Evolutionary conservation across 305 asterid species (phyloP).

Genomic region (Fraxinus xanthoxyloides): DNA sequence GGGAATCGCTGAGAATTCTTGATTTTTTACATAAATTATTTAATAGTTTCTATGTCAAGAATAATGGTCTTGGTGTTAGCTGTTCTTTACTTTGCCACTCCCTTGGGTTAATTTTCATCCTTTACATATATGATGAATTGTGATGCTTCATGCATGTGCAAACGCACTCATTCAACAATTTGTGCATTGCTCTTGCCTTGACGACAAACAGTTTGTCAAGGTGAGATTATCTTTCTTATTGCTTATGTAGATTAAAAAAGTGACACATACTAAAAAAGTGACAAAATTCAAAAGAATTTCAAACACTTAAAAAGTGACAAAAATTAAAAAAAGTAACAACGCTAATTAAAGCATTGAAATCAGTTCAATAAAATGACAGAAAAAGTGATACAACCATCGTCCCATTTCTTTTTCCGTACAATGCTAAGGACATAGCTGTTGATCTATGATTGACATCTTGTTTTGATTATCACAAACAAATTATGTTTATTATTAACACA

Average conservation of each 20-base stretch:
- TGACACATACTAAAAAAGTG: no score
- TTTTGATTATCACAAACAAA: no score
- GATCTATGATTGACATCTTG: no score
- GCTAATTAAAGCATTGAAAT: no score
- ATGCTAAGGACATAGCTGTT: not conserved
- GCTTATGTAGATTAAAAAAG: no score
- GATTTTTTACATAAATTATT: not conserved
- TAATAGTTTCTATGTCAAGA: not conserved
- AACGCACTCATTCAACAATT: slow-evolving; percentile 51
- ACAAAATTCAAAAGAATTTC: no score
- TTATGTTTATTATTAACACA: no score
- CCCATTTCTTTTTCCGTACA: no score
- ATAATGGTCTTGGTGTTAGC: not conserved
- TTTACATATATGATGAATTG: slow-evolving; percentile 32
- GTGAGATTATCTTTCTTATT: slow-evolving; percentile 23
- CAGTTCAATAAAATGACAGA: no score
- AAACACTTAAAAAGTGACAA: no score
- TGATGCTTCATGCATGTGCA: slow-evolving; percentile 64
- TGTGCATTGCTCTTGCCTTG: slow-evolving; percentile 60
- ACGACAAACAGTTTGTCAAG: slow-evolving; percentile 64
- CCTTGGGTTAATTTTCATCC: not conserved
- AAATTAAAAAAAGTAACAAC: no score
- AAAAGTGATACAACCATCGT: no score
- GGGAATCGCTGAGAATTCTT: not conserved
- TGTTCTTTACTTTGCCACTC: not conserved